A percentile compares a stretch with the other conserved stretches of the same genome.
phyloP scores from a whole-genome alignment of 1,139 yeast species.

The Suhomyces yuchorum region DNA sequence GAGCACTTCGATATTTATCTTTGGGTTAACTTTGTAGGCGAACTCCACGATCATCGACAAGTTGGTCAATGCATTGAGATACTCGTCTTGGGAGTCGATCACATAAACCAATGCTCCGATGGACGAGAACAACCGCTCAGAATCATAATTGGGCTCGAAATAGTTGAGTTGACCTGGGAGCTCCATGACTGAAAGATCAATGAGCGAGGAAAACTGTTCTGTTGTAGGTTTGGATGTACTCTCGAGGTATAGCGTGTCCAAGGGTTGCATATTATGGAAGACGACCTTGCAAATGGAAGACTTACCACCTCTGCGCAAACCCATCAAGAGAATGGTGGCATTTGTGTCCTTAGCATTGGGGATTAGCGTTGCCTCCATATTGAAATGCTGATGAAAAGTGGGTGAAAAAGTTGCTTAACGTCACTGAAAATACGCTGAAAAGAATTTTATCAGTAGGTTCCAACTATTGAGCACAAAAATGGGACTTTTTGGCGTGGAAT shows the following conservation, averaged over 20 bases:
- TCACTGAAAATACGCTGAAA: not conserved
- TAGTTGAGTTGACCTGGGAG: constrained; percentile 92
- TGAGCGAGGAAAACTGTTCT: constrained; percentile 74
- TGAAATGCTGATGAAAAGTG: not conserved
- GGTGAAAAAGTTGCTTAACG: not conserved
- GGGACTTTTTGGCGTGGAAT: too few relatives aligned
- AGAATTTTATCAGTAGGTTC: too few relatives aligned
- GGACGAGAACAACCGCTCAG: constrained; percentile 72
- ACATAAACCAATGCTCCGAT: constrained; percentile 96
- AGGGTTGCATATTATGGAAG: constrained; percentile 94
- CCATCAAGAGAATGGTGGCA: constrained; percentile 83
- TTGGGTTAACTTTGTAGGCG: constrained; percentile 84
- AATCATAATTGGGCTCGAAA: constrained; percentile 82
- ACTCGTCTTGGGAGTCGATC: constrained; percentile 94
- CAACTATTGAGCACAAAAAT: too few relatives aligned
- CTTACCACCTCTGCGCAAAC: constrained; percentile 78
- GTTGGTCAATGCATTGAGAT: constrained; percentile 86
- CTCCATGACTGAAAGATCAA: constrained; percentile 91
- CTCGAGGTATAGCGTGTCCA: constrained; percentile 88
- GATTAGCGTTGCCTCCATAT: constrained; percentile 38
- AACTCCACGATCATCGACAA: constrained; percentile 85
- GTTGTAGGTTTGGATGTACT: constrained; percentile 87
- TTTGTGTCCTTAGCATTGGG: constrained; percentile 50
- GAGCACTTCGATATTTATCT: constrained; percentile 84
- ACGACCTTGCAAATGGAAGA: constrained; percentile 93